Evolutionary conservation across 257 asterid species (phyloP).

Genomic region (Solanum appendiculatum): DNA sequence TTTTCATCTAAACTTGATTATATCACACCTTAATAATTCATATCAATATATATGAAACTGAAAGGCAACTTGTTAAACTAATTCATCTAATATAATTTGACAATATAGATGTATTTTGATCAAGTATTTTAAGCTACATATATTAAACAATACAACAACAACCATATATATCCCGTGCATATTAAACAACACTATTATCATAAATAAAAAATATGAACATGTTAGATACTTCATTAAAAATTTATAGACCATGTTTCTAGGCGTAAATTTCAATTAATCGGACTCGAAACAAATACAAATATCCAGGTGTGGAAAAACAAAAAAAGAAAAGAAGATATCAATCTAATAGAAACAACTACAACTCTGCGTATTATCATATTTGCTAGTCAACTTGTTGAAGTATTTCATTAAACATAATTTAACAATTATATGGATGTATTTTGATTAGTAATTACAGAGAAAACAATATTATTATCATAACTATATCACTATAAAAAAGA

Average conservation of each 20-base stretch:
- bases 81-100: neutral
- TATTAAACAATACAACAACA: neutral
- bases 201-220: neutral
- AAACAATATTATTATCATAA: neutral
- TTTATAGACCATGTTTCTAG: neutral
- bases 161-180: neutral
- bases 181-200: neutral
- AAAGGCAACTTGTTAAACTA: neutral
- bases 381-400: neutral
- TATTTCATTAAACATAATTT: neutral
- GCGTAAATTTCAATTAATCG: neutral
- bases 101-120: neutral
- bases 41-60: neutral
- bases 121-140: neutral
- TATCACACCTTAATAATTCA: neutral
- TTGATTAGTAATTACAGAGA: neutral
- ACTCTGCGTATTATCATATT: neutral
- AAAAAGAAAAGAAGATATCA: neutral
- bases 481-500: neutral
- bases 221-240: neutral
- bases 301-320: neutral
- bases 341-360: neutral
- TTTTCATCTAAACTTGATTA: neutral
- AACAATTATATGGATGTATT: neutral
- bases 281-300: too few species aligned